Conservation (phyloP, 2,329 filamentous ascomycete species). For the Diaporthe helianthi region DNA sequence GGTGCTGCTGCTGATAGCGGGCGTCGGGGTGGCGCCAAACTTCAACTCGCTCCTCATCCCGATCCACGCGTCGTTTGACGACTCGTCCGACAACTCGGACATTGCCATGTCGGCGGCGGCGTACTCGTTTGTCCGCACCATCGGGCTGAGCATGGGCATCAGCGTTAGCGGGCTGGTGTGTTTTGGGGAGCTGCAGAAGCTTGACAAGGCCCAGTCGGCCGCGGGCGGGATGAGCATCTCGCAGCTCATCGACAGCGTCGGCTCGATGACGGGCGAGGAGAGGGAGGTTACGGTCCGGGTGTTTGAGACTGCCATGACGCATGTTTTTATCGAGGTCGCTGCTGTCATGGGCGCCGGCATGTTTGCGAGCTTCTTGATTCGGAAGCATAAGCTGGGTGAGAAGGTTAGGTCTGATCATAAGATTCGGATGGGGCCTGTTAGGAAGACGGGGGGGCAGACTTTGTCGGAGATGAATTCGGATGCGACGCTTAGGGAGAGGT, state of each 20-base stretch:
- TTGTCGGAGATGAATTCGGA: background rate
- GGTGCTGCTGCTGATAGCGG: conserved; percentile 16
- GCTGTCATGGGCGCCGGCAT: conserved; percentile 22
- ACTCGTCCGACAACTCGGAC: conserved; percentile 21
- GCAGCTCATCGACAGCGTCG: background rate
- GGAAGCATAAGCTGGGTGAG: conserved; percentile 20
- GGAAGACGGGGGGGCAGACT: background rate
- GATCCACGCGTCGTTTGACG: conserved; percentile 29
- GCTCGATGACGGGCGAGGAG: background rate
- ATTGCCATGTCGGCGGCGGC: conserved; percentile 26
- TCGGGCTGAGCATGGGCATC: conserved; percentile 27
- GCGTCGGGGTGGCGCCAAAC: conserved; percentile 22
- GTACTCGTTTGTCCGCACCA: conserved; percentile 28
- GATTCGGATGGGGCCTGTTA: background rate
- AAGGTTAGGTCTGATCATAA: conserved; percentile 26
- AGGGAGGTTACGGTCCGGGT: background rate
- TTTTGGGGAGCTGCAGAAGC: conserved; percentile 22
- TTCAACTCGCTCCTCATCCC: conserved; percentile 30
- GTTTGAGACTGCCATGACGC: conserved; percentile 15
- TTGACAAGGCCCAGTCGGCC: background rate
- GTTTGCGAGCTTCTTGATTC: conserved; percentile 19
- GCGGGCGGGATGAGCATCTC: conserved; percentile 6
- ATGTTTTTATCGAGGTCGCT: conserved; percentile 26
- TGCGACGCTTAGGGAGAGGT: background rate
- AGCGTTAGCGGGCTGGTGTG: conserved; percentile 30